Conservation (phyloP, 441 rosid species). For the Croton laevigatus region DNA sequence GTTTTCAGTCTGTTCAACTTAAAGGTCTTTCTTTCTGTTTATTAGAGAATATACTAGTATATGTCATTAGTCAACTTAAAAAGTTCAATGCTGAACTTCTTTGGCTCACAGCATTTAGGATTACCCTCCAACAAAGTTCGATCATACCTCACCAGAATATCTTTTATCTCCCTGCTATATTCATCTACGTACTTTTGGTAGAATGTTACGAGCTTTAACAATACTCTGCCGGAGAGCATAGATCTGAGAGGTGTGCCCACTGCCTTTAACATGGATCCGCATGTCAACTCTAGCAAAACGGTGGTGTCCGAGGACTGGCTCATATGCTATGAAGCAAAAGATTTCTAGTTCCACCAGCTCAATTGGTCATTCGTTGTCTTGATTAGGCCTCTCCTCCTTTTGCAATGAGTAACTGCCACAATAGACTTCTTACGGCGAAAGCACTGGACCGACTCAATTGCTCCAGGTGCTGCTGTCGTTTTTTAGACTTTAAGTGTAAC, state of each 20-base stretch:
- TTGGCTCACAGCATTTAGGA: not conserved
- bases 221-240: slow-evolving; percentile 78
- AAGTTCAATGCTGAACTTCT: slow-evolving; percentile 38
- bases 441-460: slow-evolving; percentile 52
- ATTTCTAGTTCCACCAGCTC: slow-evolving; percentile 76
- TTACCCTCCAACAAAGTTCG: slow-evolving; percentile 30
- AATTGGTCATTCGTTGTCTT: slow-evolving; percentile 73
- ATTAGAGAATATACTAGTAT: no score
- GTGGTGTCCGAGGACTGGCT: slow-evolving; percentile 64
- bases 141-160: slow-evolving; percentile 65
- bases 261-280: slow-evolving; percentile 70
- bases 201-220: slow-evolving; percentile 66
- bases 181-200: slow-evolving; percentile 78
- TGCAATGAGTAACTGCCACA: slow-evolving; percentile 65
- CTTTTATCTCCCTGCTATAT: slow-evolving; percentile 76
- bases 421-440: slow-evolving; percentile 82
- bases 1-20: no score
- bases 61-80: no score
- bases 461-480: not conserved
- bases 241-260: slow-evolving; percentile 77
- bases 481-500: not conserved
- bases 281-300: slow-evolving; percentile 74
- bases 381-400: slow-evolving; percentile 56
- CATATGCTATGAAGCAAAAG: slow-evolving; percentile 67
- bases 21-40: no score